Conservation (phyloP, 1,284 basidiomycete species). For the Boletus sp. region DNA sequence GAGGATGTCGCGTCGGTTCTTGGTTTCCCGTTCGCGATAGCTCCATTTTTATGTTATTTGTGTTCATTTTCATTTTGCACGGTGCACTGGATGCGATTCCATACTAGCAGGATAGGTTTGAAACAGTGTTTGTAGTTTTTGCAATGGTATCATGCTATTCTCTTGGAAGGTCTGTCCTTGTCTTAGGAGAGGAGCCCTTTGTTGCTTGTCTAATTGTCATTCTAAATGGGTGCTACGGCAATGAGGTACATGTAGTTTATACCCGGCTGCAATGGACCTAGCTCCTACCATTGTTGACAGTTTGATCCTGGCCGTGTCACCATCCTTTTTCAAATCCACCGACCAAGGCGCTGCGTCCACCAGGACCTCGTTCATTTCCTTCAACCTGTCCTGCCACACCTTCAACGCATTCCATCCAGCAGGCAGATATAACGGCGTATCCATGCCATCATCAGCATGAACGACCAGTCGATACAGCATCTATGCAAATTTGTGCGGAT, state of each 20-base stretch:
- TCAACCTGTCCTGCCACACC: background rate
- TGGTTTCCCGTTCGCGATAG: background rate
- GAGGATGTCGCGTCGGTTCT: background rate
- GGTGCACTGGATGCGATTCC: too few relatives aligned
- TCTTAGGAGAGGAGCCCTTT: too few relatives aligned
- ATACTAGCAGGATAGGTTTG: too few relatives aligned
- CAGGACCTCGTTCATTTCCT: background rate
- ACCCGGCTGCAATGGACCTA: too few relatives aligned
- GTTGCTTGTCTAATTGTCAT: too few relatives aligned
- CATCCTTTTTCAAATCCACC: constrained; percentile 13
- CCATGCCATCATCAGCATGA: background rate
- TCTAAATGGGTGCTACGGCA: too few relatives aligned
- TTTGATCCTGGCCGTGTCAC: background rate
- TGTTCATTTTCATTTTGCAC: too few relatives aligned
- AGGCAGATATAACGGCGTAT: constrained; percentile 14
- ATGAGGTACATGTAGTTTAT: too few relatives aligned
- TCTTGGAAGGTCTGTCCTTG: too few relatives aligned
- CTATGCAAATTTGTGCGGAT: constrained; percentile 19
- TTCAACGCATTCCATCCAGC: constrained; percentile 18
- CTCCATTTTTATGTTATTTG: background rate
- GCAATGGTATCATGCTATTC: too few relatives aligned
- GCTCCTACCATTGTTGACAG: background rate
- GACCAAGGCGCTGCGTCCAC: constrained; percentile 13
- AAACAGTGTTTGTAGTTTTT: too few relatives aligned
- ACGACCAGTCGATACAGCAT: constrained; percentile 10